Percentiles rank a stretch among this genome's conserved stretches.
Evolutionary conservation across 495 filamentous ascomycete species (phyloP).

Genomic region (Daldinia bambusicola): DNA sequence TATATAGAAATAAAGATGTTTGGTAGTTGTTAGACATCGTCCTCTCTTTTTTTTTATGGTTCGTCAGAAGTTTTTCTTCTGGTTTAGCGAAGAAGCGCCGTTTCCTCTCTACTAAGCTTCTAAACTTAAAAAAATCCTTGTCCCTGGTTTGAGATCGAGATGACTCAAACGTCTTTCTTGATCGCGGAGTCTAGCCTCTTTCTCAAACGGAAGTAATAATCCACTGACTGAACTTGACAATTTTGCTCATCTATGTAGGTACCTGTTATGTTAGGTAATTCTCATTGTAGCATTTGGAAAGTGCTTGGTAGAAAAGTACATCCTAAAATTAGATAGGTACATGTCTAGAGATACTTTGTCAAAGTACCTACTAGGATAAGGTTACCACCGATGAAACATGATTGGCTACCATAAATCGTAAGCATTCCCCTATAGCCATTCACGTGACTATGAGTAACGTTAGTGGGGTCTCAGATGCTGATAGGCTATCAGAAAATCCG

Average conservation of each 20-base stretch:
- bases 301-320: conserved; percentile 7
- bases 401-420: conserved; percentile 7
- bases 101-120: background rate
- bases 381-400: background rate
- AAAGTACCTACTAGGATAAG: background rate
- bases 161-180: conserved; percentile 26
- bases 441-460: conserved; percentile 37
- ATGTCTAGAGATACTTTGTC: background rate
- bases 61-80: conserved; percentile 1
- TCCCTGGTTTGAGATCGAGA: conserved; percentile 1
- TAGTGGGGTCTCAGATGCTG: conserved; percentile 32
- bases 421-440: background rate
- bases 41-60: conserved; percentile 10
- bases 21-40: conserved; percentile 5
- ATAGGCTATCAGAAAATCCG: conserved; percentile 42
- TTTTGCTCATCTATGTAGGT: conserved; percentile 20
- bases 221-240: background rate
- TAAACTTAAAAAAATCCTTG: conserved; percentile 9
- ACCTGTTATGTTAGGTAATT: too few relatives aligned
- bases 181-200: conserved; percentile 31
- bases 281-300: conserved; percentile 12
- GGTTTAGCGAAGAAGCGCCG: conserved; percentile 7
- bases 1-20: background rate
- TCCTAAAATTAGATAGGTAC: background rate
- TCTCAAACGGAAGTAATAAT: conserved; percentile 21